A percentile compares a stretch with the other conserved stretches of the same genome.
Evolutionary conservation across 352 stramenopile genomes (phyloP).

Genomic region (Phytophthora multivora): DNA sequence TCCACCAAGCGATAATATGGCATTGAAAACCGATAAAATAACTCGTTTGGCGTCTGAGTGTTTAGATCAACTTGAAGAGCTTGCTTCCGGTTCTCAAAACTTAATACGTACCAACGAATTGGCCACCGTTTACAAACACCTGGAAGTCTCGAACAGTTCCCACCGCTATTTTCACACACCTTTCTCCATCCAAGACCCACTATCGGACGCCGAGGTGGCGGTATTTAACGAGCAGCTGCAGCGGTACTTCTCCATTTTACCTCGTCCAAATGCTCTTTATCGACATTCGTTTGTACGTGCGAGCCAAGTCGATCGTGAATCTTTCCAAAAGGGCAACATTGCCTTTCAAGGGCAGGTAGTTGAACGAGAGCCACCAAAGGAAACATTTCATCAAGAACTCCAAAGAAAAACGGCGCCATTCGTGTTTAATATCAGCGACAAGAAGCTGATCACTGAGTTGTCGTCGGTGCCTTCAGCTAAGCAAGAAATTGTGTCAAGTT

Average conservation of each 20-base stretch:
- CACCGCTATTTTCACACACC: conserved; percentile 23
- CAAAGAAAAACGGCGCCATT: conserved; percentile 36
- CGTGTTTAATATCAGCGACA: conserved; percentile 25
- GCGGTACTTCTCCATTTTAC: conserved; percentile 41
- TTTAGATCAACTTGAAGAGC: conserved; percentile 12
- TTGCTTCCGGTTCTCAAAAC: not conserved
- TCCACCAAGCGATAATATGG: not conserved
- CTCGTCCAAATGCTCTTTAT: conserved; percentile 51
- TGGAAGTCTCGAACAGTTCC: conserved; percentile 4
- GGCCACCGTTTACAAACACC: conserved; percentile 2
- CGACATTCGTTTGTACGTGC: conserved; percentile 46
- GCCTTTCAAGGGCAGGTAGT: conserved; percentile 47
- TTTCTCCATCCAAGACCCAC: conserved; percentile 32
- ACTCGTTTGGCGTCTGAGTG: conserved; percentile 28
- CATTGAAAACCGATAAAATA: not conserved
- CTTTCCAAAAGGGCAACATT: conserved; percentile 63
- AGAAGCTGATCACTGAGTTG: not conserved
- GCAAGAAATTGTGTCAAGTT: conserved; percentile 34
- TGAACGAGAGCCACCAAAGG: conserved; percentile 14
- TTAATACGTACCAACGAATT: not conserved
- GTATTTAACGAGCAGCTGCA: conserved; percentile 14
- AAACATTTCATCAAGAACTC: conserved; percentile 38
- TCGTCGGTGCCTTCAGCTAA: not conserved
- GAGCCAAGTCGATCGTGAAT: conserved; percentile 2
- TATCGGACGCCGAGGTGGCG: conserved; percentile 20